Evolutionary conservation across 352 stramenopile genomes (phyloP), one percentile per base, ranked within the genome.

Genomic region (Blastocystis hominis): DNA sequence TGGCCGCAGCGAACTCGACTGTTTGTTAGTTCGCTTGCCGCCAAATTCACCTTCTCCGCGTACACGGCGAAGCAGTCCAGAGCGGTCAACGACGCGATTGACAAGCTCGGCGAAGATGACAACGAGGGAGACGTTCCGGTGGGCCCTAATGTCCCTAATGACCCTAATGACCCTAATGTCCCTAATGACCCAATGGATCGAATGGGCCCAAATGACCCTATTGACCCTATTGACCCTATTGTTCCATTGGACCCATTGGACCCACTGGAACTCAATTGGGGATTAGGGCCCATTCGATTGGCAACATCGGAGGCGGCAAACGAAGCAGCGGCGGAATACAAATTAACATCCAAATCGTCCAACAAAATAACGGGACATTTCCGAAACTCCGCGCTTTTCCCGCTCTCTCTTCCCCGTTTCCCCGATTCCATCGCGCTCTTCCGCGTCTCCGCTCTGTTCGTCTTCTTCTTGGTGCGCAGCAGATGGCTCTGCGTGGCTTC

Each of bases 311-410:
- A 20, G 50, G 50, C 50, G 20, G 10, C 10, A 20, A 20, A 56
- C 10, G 50, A 56, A 56, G 50, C 10, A 20, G 34, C 20, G 59
- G 59, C 20, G 2, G 59, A 38, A 0, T 20, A 46, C 7, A 42
- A 17, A 42, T 80, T 80, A 24, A 42, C 55, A 42, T 80, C 70
- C 3, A 80, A 9, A n/a, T 80, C 70, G 46, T 80, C 70, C 7
- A 80, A 38, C 70, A 80, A 47, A 61, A 80, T 24, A 9, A 62
- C 50, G 54, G 70, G 70, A 46, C 10, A 62, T 6, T 62, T 80
- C 5, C 42, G 6, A 40, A 54, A 78, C 24, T 17, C 7, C 6
- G 10, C 30, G 3, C n/a, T 38, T 10, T n/a, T n/a, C n/a, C 38
- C 56, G 38, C 38, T 64, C 7, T 64, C n/a, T 38, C 3, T 7